Percentiles rank a stretch among this genome's conserved stretches.
These are phyloP conservation scores for Drechslerella dactyloides DNA, from an alignment of 2,329 filamentous ascomycete genomes.

Conservation along the genomic window DNA sequence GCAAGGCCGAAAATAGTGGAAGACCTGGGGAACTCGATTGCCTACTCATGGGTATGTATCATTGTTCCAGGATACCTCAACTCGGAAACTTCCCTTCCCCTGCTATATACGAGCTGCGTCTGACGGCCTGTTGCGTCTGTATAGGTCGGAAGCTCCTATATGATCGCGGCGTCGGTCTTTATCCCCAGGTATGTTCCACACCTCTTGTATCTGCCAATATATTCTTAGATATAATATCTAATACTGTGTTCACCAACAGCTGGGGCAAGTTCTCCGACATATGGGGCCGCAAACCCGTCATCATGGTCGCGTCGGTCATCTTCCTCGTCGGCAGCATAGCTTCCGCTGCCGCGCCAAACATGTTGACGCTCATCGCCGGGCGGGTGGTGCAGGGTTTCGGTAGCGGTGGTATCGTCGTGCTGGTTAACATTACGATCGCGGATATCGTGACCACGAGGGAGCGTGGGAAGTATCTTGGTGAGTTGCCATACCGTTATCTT, in stretches of 20 bases:
- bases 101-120: too few species aligned
- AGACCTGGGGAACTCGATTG: slow-evolving; percentile 35
- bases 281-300: slow-evolving; percentile 69
- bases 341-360: slow-evolving; percentile 63
- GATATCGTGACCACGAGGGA: slow-evolving; percentile 58
- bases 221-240: neutral
- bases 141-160: slow-evolving; percentile 46
- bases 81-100: too few species aligned
- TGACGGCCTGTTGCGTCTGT: neutral
- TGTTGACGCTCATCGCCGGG: slow-evolving; percentile 65
- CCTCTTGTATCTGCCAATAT: neutral
- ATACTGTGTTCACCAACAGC: slow-evolving; percentile 7
- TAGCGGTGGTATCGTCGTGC: slow-evolving; percentile 66
- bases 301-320: slow-evolving; percentile 67
- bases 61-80: neutral
- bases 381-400: slow-evolving; percentile 67
- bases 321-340: slow-evolving; percentile 68
- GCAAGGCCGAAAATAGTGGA: slow-evolving; percentile 39
- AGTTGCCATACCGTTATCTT: too few species aligned
- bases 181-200: slow-evolving; percentile 37
- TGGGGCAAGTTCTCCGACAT: slow-evolving; percentile 63
- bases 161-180: slow-evolving; percentile 46
- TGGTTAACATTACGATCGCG: slow-evolving; percentile 67
- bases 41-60: slow-evolving; percentile 44
- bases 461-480: slow-evolving; percentile 55